A percentile compares a stretch with the other conserved stretches of the same genome.
Conservation (phyloP, 768 basidiomycete genomes). For the Termitomyces sp. region DNA sequence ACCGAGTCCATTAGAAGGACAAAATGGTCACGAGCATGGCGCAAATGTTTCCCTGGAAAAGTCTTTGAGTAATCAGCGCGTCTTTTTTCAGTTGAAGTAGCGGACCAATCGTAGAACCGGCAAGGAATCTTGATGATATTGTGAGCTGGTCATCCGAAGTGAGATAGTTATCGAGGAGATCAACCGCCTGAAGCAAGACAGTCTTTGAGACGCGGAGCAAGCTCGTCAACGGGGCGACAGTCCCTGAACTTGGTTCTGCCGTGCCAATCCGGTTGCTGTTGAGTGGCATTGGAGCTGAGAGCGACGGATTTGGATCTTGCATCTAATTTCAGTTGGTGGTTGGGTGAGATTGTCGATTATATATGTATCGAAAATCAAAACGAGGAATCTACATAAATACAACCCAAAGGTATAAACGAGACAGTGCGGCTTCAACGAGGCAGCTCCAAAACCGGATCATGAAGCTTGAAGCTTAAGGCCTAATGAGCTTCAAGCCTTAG, state of each 20-base stretch:
- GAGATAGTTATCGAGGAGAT: slow-evolving; percentile 64
- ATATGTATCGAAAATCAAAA: slow-evolving; percentile 23
- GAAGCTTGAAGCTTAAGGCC: too few species aligned
- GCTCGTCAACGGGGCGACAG: slow-evolving; percentile 36
- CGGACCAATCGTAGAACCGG: slow-evolving; percentile 86
- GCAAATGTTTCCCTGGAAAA: slow-evolving; percentile 72
- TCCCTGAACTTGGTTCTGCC: slow-evolving; percentile 13
- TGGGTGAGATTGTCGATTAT: slow-evolving; percentile 30
- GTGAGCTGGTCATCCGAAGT: slow-evolving; percentile 68
- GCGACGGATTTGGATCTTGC: slow-evolving; percentile 46
- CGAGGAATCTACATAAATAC: not conserved
- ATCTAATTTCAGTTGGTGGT: slow-evolving; percentile 92
- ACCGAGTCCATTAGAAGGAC: slow-evolving; percentile 59
- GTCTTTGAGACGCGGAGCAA: slow-evolving; percentile 66
- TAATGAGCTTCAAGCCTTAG: too few species aligned
- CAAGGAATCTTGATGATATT: slow-evolving; percentile 65
- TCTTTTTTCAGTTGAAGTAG: not conserved
- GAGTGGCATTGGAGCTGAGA: slow-evolving; percentile 23
- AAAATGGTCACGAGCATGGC: slow-evolving; percentile 85
- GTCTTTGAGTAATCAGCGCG: slow-evolving; percentile 1
- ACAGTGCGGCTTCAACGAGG: too few species aligned
- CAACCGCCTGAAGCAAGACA: slow-evolving; percentile 69
- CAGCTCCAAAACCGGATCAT: too few species aligned
- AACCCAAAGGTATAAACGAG: too few species aligned
- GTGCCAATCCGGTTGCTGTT: slow-evolving; percentile 14